A percentile compares a stretch with the other conserved stretches of the same genome.
phyloP scores from a whole-genome alignment of 768 basidiomycete species.

The Galerina marginata region DNA sequence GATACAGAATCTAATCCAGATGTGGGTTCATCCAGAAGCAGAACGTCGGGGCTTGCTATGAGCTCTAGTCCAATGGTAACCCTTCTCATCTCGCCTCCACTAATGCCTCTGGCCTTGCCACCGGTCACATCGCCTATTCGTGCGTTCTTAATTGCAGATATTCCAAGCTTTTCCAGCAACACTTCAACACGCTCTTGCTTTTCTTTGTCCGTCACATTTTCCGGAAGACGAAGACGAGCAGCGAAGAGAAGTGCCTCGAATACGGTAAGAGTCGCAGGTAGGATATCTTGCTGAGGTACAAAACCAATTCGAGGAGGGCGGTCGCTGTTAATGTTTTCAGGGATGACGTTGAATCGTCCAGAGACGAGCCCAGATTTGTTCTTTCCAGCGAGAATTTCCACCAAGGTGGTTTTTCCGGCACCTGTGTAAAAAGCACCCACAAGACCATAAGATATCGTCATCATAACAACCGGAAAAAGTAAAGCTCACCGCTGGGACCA shows the following conservation, averaged over 20 bases:
- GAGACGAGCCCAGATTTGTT: constrained; percentile 72
- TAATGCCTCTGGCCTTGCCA: constrained; percentile 80
- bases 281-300: constrained; percentile 86
- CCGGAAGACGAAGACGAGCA: constrained; percentile 83
- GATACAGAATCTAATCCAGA: constrained; percentile 86
- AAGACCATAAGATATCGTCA: not conserved
- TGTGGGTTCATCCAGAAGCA: constrained; percentile 90
- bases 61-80: constrained; percentile 92
- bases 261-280: constrained; percentile 81
- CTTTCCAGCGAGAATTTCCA: constrained; percentile 89
- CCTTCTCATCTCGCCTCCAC: constrained; percentile 89
- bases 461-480: not conserved
- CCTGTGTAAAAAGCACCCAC: constrained; percentile 38
- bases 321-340: constrained; percentile 30
- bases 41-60: constrained; percentile 81
- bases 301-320: constrained; percentile 71
- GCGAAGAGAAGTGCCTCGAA: constrained; percentile 85
- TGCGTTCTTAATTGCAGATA: constrained; percentile 68
- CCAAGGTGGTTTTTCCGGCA: constrained; percentile 90
- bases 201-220: constrained; percentile 62
- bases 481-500: constrained; percentile 76
- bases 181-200: constrained; percentile 71
- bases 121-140: constrained; percentile 73
- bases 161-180: constrained; percentile 80
- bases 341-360: constrained; percentile 68